phyloP scores from a whole-genome alignment of 441 rosid species.

The Sinapis alba region DNA sequence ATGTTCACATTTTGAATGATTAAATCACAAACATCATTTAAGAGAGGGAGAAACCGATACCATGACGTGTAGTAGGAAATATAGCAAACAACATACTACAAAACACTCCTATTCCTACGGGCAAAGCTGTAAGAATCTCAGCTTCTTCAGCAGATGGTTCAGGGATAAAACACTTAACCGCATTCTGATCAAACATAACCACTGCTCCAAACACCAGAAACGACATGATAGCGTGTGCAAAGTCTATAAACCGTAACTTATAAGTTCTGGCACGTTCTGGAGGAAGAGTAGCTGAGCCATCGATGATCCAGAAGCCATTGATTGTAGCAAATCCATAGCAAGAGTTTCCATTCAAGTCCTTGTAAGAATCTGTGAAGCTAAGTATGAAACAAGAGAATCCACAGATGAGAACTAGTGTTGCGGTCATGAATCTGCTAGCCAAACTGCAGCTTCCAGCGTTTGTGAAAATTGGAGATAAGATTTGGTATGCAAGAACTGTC shows the following conservation, averaged over 20 bases:
- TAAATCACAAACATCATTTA: slow-evolving; percentile 33
- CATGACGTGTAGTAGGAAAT: slow-evolving; percentile 86
- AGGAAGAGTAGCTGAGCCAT: slow-evolving; percentile 61
- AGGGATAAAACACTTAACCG: slow-evolving; percentile 73
- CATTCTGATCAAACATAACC: slow-evolving; percentile 75
- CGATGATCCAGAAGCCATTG: slow-evolving; percentile 74
- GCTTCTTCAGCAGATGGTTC: slow-evolving; percentile 56
- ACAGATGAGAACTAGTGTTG: slow-evolving; percentile 56
- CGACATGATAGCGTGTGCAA: slow-evolving; percentile 71
- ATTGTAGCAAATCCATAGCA: slow-evolving; percentile 70
- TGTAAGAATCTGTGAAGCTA: slow-evolving; percentile 77
- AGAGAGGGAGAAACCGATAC: slow-evolving; percentile 73
- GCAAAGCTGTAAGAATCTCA: slow-evolving; percentile 75
- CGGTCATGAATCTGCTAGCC: slow-evolving; percentile 64
- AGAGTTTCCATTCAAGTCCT: slow-evolving; percentile 63
- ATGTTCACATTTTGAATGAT: neutral
- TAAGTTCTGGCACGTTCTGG: slow-evolving; percentile 58
- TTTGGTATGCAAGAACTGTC: slow-evolving; percentile 80
- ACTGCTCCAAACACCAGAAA: slow-evolving; percentile 66
- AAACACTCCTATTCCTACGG: slow-evolving; percentile 67
- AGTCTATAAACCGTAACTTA: slow-evolving; percentile 60
- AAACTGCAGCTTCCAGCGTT: slow-evolving; percentile 66
- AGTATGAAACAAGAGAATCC: slow-evolving; percentile 68
- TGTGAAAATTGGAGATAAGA: slow-evolving; percentile 72
- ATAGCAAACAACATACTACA: slow-evolving; percentile 76